A percentile compares a stretch with the other conserved stretches of the same genome.
phyloP scores from a whole-genome alignment of 805 yeast species.

The Schwanniomyces vanrijiae region DNA sequence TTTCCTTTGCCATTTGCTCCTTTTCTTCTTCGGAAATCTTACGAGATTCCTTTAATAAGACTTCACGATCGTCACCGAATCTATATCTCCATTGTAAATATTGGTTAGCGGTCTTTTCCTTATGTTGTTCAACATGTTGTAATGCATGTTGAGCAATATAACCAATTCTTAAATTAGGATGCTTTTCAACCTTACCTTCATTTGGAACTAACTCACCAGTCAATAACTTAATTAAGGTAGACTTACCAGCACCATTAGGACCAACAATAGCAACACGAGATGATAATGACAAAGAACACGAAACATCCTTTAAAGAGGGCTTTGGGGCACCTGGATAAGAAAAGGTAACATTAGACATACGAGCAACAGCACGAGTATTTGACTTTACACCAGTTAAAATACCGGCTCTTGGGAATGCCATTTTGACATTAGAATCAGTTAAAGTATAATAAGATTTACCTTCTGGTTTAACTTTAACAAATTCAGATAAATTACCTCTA shows the following conservation, averaged over 20 bases:
- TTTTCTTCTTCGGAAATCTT: constrained; percentile 75
- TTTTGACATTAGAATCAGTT: constrained; percentile 88
- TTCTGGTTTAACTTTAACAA: constrained; percentile 90
- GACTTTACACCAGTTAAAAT: constrained; percentile 96
- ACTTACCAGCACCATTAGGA: constrained; percentile 99
- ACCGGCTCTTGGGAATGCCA: constrained; percentile 99
- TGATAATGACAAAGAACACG: constrained; percentile 90
- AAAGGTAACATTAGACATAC: constrained; percentile 82
- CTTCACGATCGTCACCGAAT: constrained; percentile 98
- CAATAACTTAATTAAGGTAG: constrained; percentile 87
- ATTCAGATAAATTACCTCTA: constrained; percentile 92
- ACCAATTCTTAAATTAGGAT: constrained; percentile 96
- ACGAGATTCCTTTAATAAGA: constrained; percentile 88
- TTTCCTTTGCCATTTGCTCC: constrained; percentile 71
- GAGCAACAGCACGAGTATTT: constrained; percentile 88
- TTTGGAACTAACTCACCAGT: constrained; percentile 91
- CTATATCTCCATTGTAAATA: constrained; percentile 98
- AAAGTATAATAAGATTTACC: constrained; percentile 94
- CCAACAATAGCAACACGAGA: constrained; percentile 96
- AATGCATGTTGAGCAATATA: constrained; percentile 98
- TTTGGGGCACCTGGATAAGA: constrained; percentile 86
- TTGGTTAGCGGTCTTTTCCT: constrained; percentile 97
- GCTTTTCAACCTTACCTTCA: constrained; percentile 91
- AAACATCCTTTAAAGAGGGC: constrained; percentile 76
- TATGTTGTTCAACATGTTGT: constrained; percentile 95